Evolutionary conservation across 2,329 filamentous ascomycete species (phyloP).

Genomic region (Xylaria sp.): DNA sequence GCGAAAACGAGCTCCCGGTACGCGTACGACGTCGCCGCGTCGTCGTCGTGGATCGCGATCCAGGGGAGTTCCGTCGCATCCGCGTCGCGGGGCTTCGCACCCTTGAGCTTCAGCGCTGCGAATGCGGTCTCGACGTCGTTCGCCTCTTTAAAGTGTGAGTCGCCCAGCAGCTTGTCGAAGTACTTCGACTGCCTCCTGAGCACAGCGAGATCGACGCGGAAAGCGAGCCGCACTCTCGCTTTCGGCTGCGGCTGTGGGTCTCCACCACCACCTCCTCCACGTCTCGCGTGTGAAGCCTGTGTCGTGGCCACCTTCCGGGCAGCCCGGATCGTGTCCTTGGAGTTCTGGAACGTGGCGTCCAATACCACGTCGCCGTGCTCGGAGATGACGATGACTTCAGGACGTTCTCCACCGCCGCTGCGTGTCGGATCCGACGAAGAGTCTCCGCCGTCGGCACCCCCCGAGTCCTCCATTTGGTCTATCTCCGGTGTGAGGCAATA

Average conservation of each 20-base stretch:
- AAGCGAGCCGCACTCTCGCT: conserved; percentile 58
- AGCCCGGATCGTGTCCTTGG: conserved; percentile 59
- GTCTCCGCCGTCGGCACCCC: conserved; percentile 37
- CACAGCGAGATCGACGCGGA: conserved; percentile 67
- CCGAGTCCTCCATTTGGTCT: conserved; percentile 49
- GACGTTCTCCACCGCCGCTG: conserved; percentile 37
- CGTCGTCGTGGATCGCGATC: conserved; percentile 73
- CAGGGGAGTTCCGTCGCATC: conserved; percentile 66
- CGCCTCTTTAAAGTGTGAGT: conserved; percentile 71
- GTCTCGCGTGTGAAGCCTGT: conserved; percentile 39
- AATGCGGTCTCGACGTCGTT: conserved; percentile 63
- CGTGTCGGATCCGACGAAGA: conserved; percentile 36
- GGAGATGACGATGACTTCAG: conserved; percentile 61
- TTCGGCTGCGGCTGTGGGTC: conserved; percentile 48
- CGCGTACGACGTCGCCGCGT: conserved; percentile 70
- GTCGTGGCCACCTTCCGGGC: conserved; percentile 52
- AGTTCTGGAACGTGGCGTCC: conserved; percentile 72
- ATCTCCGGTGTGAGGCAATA: conserved; percentile 51
- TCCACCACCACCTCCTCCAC: conserved; percentile 22
- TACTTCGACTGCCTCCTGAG: conserved; percentile 73
- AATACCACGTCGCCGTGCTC: conserved; percentile 72
- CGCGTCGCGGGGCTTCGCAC: conserved; percentile 60
- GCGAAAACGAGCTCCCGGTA: conserved; percentile 70
- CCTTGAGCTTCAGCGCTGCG: conserved; percentile 58
- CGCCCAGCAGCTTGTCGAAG: conserved; percentile 73